Evolutionary conservation across 768 basidiomycete genomes (phyloP), one percentile per base, ranked within the genome.

Genomic region (Podaxis carcinomalis): DNA sequence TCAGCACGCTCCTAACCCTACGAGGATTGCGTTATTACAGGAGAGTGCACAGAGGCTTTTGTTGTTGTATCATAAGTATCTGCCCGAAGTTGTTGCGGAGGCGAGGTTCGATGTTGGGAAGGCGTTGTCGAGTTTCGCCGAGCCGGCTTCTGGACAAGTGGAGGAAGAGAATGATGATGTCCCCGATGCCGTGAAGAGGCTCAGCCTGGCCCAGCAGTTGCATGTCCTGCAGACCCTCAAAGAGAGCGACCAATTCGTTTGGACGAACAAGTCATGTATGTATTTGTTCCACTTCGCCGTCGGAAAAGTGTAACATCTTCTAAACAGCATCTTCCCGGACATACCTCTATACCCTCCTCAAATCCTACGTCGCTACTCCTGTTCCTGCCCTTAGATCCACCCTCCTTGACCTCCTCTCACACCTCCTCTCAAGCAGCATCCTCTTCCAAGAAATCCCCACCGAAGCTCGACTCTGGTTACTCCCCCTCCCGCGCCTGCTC

Each of bases 61-160:
- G 62, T 90, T 89, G 83, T 78, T 95, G 53, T 98, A 97, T 69
- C 92, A 96, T 66, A 79, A 79, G 23, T 87, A 85, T 62, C 72
- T 95, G 28, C 92, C 93, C 0, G 76, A 80, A 0, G 73, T 93
- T 1, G 88, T 91, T 3, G 83, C 85, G 0, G 93, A 95, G 70
- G 85, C 86, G 27, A 79, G 87, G 53, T 98, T 95, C 66, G 95
- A 98, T 70, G 84, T 89, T 39, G 92, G 92, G 1, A 93, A 93
- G 70, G 68, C 95, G 21, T 72, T 95, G 28, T 77, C 77, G 58
- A 75, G 78, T 58, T 76, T 88, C 65, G 71, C 61, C 64, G 51
- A 64, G n/a, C 28, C 47, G 21, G 5, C 42, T 35, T 11, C 60
- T 32, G 32, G 32, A 9, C 32, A 56, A 3, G 59, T 46, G 53